Conservation (phyloP, 257 asterid genomes). For the Jacaranda copaia region DNA sequence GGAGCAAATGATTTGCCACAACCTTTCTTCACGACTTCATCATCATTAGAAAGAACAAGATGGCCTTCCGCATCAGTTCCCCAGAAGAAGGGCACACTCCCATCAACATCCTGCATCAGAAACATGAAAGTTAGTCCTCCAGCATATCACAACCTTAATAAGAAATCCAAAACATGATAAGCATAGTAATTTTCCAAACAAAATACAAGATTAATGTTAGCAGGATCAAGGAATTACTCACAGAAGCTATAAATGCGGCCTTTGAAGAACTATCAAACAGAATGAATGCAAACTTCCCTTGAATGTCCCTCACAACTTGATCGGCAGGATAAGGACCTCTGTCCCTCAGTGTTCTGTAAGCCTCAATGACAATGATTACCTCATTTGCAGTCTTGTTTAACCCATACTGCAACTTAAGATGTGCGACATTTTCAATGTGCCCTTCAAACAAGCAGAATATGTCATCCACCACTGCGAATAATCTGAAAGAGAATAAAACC, state of each 20-base stretch:
- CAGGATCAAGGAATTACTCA: conserved; percentile 44
- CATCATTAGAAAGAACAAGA: conserved; percentile 80
- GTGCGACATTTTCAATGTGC: conserved; percentile 85
- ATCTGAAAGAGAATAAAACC: conserved; percentile 43
- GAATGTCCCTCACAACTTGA: conserved; percentile 89
- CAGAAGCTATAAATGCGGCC: conserved; percentile 74
- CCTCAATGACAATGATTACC: conserved; percentile 87
- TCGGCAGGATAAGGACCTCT: conserved; percentile 97
- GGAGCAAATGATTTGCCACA: conserved; percentile 93
- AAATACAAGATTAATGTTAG: neutral
- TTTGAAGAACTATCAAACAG: conserved; percentile 72
- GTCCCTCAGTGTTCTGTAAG: conserved; percentile 91
- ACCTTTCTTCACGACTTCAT: conserved; percentile 79
- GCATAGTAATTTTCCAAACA: neutral
- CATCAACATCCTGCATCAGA: conserved; percentile 69
- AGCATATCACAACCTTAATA: neutral
- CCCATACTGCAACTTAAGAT: conserved; percentile 94
- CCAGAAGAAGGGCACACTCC: conserved; percentile 87
- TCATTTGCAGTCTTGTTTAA: conserved; percentile 87
- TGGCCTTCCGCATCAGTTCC: conserved; percentile 90
- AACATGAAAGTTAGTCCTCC: neutral
- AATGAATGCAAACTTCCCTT: conserved; percentile 83
- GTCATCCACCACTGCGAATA: conserved; percentile 85
- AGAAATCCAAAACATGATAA: neutral
- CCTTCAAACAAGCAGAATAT: conserved; percentile 97